Evolutionary conservation across 345 rosid species (phyloP).

Genomic region (Physaria fendleri): DNA sequence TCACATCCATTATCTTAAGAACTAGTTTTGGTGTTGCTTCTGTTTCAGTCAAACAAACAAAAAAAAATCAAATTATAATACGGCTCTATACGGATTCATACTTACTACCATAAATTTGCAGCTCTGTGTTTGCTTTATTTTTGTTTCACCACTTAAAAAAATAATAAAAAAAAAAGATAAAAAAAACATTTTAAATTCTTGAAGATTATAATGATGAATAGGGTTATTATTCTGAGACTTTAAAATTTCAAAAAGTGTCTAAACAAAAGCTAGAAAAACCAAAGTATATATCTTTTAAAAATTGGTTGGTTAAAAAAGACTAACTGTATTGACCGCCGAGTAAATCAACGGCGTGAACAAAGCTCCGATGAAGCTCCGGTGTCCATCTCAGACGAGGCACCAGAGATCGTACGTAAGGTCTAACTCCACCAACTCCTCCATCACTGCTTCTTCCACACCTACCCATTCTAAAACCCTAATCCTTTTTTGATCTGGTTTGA

Average conservation of each 20-base stretch:
- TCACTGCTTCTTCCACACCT: slow-evolving; percentile 60
- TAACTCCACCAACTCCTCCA: slow-evolving; percentile 46
- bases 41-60: slow-evolving; percentile 30
- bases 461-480: slow-evolving; percentile 41
- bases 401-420: slow-evolving; percentile 84
- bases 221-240: neutral
- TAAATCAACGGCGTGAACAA: slow-evolving; percentile 73
- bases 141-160: no score
- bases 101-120: no score
- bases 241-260: slow-evolving; percentile 12
- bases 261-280: neutral
- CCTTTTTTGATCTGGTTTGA: neutral
- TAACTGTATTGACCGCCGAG: slow-evolving; percentile 94
- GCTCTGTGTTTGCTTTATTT: no score
- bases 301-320: slow-evolving; percentile 10
- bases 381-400: slow-evolving; percentile 97
- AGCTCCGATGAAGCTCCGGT: slow-evolving; percentile 90
- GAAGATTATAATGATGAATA: neutral
- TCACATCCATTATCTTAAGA: slow-evolving; percentile 94
- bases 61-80: no score
- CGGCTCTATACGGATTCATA: no score
- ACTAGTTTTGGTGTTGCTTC: slow-evolving; percentile 99
- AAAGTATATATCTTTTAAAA: neutral
- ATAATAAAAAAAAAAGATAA: no score
- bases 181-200: neutral